Evolutionary conservation across 176 grass and related monocot genomes (phyloP), one percentile per base, ranked within the genome.

Genomic region (Carex myosuroides): DNA sequence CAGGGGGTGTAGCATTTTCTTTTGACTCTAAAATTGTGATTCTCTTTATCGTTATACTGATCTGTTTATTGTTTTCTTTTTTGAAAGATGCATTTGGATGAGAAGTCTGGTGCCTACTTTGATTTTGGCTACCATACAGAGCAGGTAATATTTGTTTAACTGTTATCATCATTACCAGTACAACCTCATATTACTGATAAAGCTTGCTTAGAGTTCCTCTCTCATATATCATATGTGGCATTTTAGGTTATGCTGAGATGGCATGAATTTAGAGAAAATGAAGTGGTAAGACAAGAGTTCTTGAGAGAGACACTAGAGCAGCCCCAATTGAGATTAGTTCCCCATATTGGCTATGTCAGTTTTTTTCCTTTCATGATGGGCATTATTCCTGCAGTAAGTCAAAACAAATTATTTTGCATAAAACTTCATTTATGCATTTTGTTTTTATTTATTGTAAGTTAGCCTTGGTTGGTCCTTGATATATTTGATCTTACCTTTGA

Each of bases 301-400:
- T 85, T 98, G 82, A 85, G 95, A 35, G 95, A 95, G 77, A 93
- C 95, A 90, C 67, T 89, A 52, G 88, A 90, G 81, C 82, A 70
- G 50, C 95, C 95, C 42, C 87, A 90, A 39, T 83, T 95, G 44
- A 81, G 85, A 86, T 81, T 98, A 84, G 91, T 98, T 82, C 95
- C 95, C 21, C 95, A 98, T 91, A 84, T 98, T 93, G 95, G 95
- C 73, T 98, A 94, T 86, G 91, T 95, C 86, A 95, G 89, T 80
- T 88, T 98, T 60, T 98, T 98, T 84, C 95, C 95, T 83, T 90
- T 98, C 74, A 95, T 98, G 89, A 95, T 98, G 95, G 92, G 90
- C 14, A 81, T 90, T 57, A 93, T 98, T 88, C 95, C 92, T 76
- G 74, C 92, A 89, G 95, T 98, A 90, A 90, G 86, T 83, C 16